Conservation (phyloP, 2,329 filamentous ascomycete species). For the Apiospora koreana region DNA sequence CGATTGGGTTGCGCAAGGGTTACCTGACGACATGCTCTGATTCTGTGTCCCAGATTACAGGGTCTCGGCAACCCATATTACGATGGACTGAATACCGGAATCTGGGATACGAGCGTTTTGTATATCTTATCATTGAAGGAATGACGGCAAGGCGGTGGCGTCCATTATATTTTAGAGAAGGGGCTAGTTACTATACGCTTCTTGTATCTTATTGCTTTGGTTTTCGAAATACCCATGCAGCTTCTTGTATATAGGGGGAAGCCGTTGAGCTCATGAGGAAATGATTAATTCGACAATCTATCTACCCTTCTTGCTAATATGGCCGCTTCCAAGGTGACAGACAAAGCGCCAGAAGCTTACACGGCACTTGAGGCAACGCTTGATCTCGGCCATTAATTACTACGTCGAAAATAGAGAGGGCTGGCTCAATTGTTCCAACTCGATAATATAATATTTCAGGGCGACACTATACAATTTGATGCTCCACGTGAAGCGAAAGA, state of each 20-base stretch:
- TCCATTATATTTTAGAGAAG: background rate
- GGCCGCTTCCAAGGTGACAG: background rate
- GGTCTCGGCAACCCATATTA: background rate
- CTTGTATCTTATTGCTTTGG: background rate
- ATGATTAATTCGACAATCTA: background rate
- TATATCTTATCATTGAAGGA: background rate
- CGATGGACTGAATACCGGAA: background rate
- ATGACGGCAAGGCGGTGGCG: background rate
- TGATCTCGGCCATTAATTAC: too few species aligned
- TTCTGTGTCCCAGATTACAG: background rate
- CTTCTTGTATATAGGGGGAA: background rate
- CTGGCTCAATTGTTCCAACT: too few species aligned
- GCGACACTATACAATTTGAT: too few species aligned
- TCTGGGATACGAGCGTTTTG: background rate
- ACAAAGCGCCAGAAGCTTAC: too few species aligned
- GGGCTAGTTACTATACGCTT: background rate
- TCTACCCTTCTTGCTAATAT: background rate
- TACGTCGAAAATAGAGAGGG: too few species aligned
- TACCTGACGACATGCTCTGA: background rate
- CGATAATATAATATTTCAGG: too few species aligned
- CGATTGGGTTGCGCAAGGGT: background rate
- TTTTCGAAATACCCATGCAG: background rate
- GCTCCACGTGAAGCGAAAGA: too few species aligned
- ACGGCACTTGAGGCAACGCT: too few species aligned
- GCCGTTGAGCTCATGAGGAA: background rate